Evolutionary conservation across 805 yeast species (phyloP).

Genomic region (Metschnikowia bowlesiae): DNA sequence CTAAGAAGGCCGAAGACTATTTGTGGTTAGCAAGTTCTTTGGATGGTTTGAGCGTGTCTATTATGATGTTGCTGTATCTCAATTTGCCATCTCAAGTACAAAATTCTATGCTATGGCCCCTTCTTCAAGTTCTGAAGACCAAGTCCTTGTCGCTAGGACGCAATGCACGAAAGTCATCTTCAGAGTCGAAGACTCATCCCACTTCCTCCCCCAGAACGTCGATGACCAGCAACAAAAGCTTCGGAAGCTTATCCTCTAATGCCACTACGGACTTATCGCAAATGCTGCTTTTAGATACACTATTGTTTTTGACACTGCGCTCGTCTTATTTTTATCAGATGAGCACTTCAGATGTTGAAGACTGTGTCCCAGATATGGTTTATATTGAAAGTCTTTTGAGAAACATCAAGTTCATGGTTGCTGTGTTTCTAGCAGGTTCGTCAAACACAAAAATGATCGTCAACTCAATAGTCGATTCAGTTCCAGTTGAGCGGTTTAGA

Average conservation of each 20-base stretch:
- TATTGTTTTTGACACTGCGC: conserved; percentile 26
- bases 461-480: conserved; percentile 36
- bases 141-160: conserved; percentile 19
- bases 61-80: conserved; percentile 55
- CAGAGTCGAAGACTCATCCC: conserved; percentile 18
- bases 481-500: neutral
- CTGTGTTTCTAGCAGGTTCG: conserved; percentile 43
- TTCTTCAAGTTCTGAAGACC: conserved; percentile 29
- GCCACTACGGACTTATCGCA: conserved; percentile 23
- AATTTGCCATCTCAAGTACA: conserved; percentile 50
- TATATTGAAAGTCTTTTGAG: conserved; percentile 70
- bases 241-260: conserved; percentile 24
- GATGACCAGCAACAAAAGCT: conserved; percentile 22
- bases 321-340: conserved; percentile 28
- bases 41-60: conserved; percentile 72
- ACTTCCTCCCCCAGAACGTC: conserved; percentile 33
- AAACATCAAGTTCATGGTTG: conserved; percentile 55
- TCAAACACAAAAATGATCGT: conserved; percentile 38
- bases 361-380: conserved; percentile 77
- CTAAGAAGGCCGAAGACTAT: conserved; percentile 64
- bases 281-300: conserved; percentile 30
- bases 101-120: conserved; percentile 28
- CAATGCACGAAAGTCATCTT: conserved; percentile 48
- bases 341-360: conserved; percentile 58
- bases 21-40: conserved; percentile 86